These are phyloP conservation scores for Silene noctiflora DNA, from an alignment of 179 eudicot genomes.

Conservation along the genomic window DNA sequence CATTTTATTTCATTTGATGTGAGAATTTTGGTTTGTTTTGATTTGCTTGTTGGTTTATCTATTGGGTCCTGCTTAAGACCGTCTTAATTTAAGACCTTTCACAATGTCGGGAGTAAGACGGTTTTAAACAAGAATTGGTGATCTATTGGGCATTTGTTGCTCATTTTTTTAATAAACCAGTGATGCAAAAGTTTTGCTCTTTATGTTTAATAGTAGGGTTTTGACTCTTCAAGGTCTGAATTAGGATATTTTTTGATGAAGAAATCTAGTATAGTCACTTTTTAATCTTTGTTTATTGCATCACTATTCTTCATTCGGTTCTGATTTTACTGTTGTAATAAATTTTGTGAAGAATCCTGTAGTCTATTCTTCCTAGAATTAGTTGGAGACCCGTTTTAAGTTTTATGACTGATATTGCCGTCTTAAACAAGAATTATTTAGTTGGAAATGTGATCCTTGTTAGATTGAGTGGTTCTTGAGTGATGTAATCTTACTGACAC, in stretches of 20 bases:
- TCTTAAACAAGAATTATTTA: constrained; percentile 3
- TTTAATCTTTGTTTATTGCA: not conserved
- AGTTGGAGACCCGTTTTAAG: too few relatives aligned
- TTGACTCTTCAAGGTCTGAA: constrained; percentile 28
- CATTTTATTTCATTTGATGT: constrained; percentile 28
- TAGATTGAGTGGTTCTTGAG: constrained; percentile 4
- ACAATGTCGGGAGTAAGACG: too few relatives aligned
- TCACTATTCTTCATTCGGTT: not conserved
- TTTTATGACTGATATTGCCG: too few relatives aligned
- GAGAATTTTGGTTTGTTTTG: constrained; percentile 23
- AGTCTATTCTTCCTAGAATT: not conserved
- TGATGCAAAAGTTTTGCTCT: constrained; percentile 1
- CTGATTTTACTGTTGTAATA: not conserved
- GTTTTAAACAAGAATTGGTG: not conserved
- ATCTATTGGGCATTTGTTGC: constrained; percentile 30
- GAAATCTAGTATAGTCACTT: constrained; percentile 11
- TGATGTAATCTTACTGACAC: not conserved
- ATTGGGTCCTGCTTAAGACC: not conserved
- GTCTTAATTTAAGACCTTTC: too few relatives aligned
- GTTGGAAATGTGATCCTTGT: constrained; percentile 8
- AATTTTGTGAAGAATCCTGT: not conserved
- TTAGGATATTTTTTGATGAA: constrained; percentile 12
- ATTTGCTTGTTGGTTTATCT: constrained; percentile 20
- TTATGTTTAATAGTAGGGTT: constrained; percentile 22
- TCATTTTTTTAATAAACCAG: constrained; percentile 3